phyloP scores from a whole-genome alignment of 1,284 basidiomycete species.

The Ustanciosporium gigantosporum region DNA sequence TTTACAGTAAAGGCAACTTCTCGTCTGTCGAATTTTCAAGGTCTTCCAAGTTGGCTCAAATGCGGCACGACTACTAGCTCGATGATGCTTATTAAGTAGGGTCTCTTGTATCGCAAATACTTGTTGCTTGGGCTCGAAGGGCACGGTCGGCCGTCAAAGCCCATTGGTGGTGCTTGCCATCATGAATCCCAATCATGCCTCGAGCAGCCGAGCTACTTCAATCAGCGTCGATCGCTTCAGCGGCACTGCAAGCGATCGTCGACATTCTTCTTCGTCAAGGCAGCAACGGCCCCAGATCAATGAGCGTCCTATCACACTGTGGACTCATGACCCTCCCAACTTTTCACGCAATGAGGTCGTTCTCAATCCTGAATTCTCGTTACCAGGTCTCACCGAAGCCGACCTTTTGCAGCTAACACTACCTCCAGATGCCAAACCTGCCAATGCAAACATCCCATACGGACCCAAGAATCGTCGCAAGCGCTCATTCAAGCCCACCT shows the following conservation, averaged over 20 bases:
- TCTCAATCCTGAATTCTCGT: conserved; percentile 50
- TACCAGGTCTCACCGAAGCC: conserved; percentile 44
- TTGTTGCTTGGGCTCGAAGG: no score
- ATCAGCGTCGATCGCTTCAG: conserved; percentile 39
- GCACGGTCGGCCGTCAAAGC: no score
- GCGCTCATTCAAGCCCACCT: conserved; percentile 20
- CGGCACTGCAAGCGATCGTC: conserved; percentile 23
- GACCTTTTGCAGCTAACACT: conserved; percentile 51
- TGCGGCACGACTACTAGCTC: no score
- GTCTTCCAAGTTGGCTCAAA: no score
- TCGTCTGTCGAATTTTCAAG: no score
- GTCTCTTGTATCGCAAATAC: no score
- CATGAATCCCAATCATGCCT: no score
- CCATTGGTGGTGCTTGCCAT: no score
- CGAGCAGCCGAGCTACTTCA: no score
- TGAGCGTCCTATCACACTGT: conserved; percentile 41
- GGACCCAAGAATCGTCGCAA: conserved; percentile 25
- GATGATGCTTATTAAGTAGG: no score
- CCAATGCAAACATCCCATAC: conserved; percentile 19
- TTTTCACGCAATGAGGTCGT: conserved; percentile 56
- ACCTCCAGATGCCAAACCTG: conserved; percentile 10
- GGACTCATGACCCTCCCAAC: conserved; percentile 58
- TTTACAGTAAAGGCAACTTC: no score
- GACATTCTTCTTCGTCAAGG: conserved; percentile 26
- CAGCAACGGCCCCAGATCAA: conserved; percentile 36